Evolutionary conservation across 169 alveolate species (phyloP).

Genomic region (Condylostoma magnum): DNA sequence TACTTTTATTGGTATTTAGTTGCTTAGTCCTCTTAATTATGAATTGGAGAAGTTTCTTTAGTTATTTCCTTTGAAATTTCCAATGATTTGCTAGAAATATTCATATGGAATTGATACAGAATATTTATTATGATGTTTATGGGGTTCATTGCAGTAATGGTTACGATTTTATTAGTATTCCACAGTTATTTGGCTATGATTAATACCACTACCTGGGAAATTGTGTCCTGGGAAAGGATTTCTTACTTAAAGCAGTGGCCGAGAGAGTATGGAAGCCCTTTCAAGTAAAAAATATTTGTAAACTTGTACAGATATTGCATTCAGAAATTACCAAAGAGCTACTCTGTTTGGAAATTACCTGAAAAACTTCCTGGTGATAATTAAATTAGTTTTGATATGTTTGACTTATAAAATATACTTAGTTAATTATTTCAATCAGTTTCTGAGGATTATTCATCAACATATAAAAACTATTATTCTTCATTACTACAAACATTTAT

Average conservation of each 20-base stretch:
- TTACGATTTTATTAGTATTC: conserved; percentile 11
- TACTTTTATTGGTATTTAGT: conserved; percentile 38
- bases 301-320: conserved; percentile 17
- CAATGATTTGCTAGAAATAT: neutral
- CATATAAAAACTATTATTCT: too few species aligned
- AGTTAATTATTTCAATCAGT: too few species aligned
- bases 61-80: neutral
- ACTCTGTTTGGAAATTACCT: conserved; percentile 10
- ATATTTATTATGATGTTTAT: neutral
- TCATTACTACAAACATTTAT: too few species aligned
- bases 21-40: neutral
- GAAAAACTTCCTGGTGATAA: neutral
- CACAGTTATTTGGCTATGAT: conserved; percentile 6
- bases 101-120: neutral
- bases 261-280: conserved; percentile 23
- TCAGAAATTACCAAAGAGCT: conserved; percentile 3
- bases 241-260: conserved; percentile 33
- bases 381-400: neutral
- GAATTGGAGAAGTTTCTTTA: neutral
- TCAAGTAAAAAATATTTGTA: neutral
- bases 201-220: conserved; percentile 31
- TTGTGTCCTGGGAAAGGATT: conserved; percentile 17
- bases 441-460: too few species aligned
- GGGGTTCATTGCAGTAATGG: neutral
- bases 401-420: neutral